Conservation (phyloP, 306 rosid species). For the Quillaja saponaria region DNA sequence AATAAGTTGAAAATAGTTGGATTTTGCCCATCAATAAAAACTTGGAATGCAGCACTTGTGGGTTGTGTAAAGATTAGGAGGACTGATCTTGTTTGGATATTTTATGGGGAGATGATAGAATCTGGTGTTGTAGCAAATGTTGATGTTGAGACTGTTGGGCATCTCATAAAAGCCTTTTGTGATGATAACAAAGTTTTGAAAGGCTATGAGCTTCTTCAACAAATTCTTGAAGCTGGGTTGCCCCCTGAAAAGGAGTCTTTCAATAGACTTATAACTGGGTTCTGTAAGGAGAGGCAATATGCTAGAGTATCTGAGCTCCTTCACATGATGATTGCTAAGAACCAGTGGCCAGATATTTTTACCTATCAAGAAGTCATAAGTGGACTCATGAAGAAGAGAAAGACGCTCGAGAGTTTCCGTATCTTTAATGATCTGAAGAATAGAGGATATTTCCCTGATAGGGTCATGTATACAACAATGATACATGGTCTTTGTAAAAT, state of each 20-base stretch:
- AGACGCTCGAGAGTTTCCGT: conserved; percentile 42
- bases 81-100: conserved; percentile 63
- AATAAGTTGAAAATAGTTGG: conserved; percentile 40
- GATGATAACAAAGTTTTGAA: conserved; percentile 40
- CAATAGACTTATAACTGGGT: conserved; percentile 52
- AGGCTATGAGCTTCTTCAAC: conserved; percentile 65
- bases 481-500: conserved; percentile 56
- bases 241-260: conserved; percentile 52
- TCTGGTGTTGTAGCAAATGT: conserved; percentile 49
- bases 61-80: conserved; percentile 55
- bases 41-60: conserved; percentile 59
- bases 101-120: conserved; percentile 61
- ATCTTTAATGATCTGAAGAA: conserved; percentile 70
- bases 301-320: conserved; percentile 58
- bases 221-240: conserved; percentile 56
- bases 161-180: conserved; percentile 63
- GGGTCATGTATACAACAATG: conserved; percentile 70
- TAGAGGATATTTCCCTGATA: conserved; percentile 75
- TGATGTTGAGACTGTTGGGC: conserved; percentile 55
- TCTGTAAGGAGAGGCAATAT: conserved; percentile 49
- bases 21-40: conserved; percentile 46
- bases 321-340: conserved; percentile 63
- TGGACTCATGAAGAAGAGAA: conserved; percentile 54
- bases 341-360: conserved; percentile 42
- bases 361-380: conserved; percentile 63